phyloP scores from a whole-genome alignment of 805 yeast species.

The Clavispora carvajalis region DNA sequence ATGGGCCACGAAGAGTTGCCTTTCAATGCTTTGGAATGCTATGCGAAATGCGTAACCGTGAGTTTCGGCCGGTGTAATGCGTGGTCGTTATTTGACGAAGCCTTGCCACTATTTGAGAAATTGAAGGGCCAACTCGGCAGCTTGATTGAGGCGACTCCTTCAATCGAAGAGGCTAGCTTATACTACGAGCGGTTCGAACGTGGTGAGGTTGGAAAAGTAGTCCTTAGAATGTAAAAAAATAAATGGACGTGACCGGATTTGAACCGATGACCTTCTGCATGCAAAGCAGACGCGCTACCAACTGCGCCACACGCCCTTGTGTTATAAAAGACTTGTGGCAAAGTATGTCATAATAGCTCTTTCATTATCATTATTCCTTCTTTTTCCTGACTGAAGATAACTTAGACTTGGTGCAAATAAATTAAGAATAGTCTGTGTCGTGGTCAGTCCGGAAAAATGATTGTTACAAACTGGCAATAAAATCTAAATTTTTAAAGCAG shows the following conservation, averaged over 20 bases:
- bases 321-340: not conserved
- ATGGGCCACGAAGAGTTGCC: slow-evolving; percentile 57
- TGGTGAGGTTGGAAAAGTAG: slow-evolving; percentile 52
- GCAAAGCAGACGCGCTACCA: slow-evolving; percentile 81
- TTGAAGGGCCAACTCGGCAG: slow-evolving; percentile 40
- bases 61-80: slow-evolving; percentile 65
- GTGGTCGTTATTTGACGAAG: slow-evolving; percentile 49
- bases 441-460: too few species aligned
- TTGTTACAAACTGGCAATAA: too few species aligned
- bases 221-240: slow-evolving; percentile 32
- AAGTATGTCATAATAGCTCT: too few species aligned
- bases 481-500: too few species aligned
- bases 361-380: too few species aligned
- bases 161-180: slow-evolving; percentile 39
- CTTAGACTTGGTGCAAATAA: too few species aligned
- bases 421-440: too few species aligned
- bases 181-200: slow-evolving; percentile 50
- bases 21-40: slow-evolving; percentile 52
- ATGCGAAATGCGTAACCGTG: slow-evolving; percentile 49
- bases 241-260: slow-evolving; percentile 69
- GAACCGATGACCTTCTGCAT: slow-evolving; percentile 74
- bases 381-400: too few species aligned
- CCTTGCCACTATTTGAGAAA: slow-evolving; percentile 42
- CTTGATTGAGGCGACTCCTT: slow-evolving; percentile 47
- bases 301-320: slow-evolving; percentile 75